phyloP scores from a whole-genome alignment of 805 yeast genomes.

The Yarrowia sp. region DNA sequence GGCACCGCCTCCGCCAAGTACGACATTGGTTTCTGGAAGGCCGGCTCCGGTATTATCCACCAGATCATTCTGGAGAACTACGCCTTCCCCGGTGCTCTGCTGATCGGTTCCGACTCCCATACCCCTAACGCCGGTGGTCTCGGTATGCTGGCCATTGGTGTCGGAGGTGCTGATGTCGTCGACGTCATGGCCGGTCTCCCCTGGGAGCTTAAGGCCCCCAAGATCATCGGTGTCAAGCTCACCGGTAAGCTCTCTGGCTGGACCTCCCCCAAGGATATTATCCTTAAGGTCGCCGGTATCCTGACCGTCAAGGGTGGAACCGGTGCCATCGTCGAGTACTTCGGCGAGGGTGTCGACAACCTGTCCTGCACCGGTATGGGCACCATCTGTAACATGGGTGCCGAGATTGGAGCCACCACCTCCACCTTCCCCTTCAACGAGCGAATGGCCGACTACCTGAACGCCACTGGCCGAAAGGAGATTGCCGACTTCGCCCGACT shows the following conservation, averaged over 20 bases:
- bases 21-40: constrained; percentile 98
- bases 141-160: constrained; percentile 98
- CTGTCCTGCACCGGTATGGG: constrained; percentile 99
- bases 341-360: constrained; percentile 91
- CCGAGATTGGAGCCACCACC: constrained; percentile 98
- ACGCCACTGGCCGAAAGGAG: constrained; percentile 83
- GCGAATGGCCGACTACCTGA: constrained; percentile 84
- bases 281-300: constrained; percentile 89
- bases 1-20: constrained; percentile 90
- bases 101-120: constrained; percentile 97
- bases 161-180: constrained; percentile 99
- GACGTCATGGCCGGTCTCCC: constrained; percentile 93
- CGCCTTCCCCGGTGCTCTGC: constrained; percentile 96
- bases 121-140: constrained; percentile 99
- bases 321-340: constrained; percentile 94
- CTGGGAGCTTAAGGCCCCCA: constrained; percentile 98
- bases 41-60: constrained; percentile 98
- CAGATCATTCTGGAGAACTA: constrained; percentile 96
- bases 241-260: constrained; percentile 93
- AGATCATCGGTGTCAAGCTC: constrained; percentile 90
- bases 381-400: constrained; percentile 99
- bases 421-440: constrained; percentile 96
- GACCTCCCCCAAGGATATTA: constrained; percentile 97
- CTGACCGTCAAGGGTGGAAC: constrained; percentile 98
- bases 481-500: constrained; percentile 81